phyloP scores from a whole-genome alignment of 805 yeast genomes.

The Kurtzmaniella cleridarum region DNA sequence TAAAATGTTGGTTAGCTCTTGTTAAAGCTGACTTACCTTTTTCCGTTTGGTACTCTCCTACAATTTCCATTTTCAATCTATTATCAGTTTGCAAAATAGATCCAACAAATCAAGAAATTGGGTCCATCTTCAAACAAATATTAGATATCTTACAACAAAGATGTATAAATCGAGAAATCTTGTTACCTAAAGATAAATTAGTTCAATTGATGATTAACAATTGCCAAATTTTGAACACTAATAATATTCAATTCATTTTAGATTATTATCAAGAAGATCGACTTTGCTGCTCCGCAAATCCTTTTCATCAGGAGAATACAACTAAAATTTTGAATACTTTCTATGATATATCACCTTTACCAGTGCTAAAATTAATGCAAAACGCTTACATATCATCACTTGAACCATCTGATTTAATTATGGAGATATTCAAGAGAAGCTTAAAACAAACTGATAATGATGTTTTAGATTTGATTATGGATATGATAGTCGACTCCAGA shows the following conservation, averaged over 20 bases:
- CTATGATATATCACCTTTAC: conserved; percentile 18
- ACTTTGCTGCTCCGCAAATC: conserved; percentile 48
- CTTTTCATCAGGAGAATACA: conserved; percentile 48
- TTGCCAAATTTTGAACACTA: conserved; percentile 30
- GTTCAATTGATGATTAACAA: conserved; percentile 36
- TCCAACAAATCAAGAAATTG: conserved; percentile 14
- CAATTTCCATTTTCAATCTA: conserved; percentile 36
- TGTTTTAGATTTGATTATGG: conserved; percentile 19
- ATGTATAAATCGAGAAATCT: conserved; percentile 21
- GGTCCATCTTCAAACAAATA: conserved; percentile 27
- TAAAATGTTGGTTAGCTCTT: conserved; percentile 17
- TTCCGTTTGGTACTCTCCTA: conserved; percentile 36
- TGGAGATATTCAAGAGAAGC: conserved; percentile 25
- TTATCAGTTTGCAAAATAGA: conserved; percentile 17
- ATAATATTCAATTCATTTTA: conserved; percentile 40
- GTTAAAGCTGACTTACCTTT: conserved; percentile 21
- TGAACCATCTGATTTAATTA: conserved; percentile 20
- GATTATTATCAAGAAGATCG: conserved; percentile 43
- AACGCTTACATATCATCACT: no score
- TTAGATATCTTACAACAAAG: conserved; percentile 29
- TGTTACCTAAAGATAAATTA: conserved; percentile 39
- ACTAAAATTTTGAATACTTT: conserved; percentile 41
- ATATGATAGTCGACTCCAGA: no score
- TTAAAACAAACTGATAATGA: conserved; percentile 23
- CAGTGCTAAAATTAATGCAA: no score